Evolutionary conservation across 306 rosid genomes (phyloP), one percentile per base, ranked within the genome.

Genomic region (Vachellia pachyceras): DNA sequence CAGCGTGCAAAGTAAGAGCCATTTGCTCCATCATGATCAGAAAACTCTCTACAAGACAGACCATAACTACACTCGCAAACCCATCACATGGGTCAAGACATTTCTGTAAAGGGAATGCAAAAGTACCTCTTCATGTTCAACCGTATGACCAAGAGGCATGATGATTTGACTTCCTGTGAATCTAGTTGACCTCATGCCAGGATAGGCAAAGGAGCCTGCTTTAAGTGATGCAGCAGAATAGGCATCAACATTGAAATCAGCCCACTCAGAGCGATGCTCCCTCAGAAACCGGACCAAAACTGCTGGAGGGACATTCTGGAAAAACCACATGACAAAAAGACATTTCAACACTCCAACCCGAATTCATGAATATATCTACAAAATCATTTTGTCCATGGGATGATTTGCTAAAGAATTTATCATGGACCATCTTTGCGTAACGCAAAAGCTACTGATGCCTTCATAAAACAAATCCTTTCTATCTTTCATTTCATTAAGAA

Each of bases 181-280:
- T 79, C 94, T 85, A 18, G 92, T 93, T 39, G 94, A 89, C 81
- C 96, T 88, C 90, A 88, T 91, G 64, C 94, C 94, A 20, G 94
- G 90, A 82, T 90, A 88, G 45, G 91, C 87, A 73, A 84, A 90
- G 3, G 89, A 80, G 71, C 90, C 87, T 35, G 92, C 83, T 85
- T 91, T 93, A 33, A 93, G 67, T 72, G 96, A 85, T 8, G 92
- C 86, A 7, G 94, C 96, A 41, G 90, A 73, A 77, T 88, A 91
- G 18, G 92, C 94, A 83, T 89, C 96, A 54, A 88, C 86, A 57
- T 92, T 92, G 83, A 92, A 92, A 87, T 92, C 94, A 70, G 97
- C 97, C 97, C 94, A 92, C 85, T 92, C 94, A 14, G 97, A 92
- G 47, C 94, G 94, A 61, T 92, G 94, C 77, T 92, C 94, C 77